Conservation (phyloP, 306 rosid species). For the Glycine soja region DNA sequence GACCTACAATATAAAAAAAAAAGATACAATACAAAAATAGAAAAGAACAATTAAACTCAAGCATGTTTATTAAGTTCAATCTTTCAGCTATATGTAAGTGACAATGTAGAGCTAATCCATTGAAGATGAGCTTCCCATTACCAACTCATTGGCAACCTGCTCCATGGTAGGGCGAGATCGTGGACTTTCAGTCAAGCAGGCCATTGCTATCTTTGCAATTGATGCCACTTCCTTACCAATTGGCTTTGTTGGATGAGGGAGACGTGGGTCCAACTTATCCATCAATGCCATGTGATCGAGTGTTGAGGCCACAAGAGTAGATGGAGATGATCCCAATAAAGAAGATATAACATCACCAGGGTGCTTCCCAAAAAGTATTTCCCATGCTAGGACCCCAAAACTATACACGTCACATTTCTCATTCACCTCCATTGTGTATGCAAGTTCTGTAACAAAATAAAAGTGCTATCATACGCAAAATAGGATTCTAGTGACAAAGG, state of each 20-base stretch:
- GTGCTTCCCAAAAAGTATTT: slow-evolving; percentile 33
- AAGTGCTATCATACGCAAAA: neutral
- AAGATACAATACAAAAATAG: neutral
- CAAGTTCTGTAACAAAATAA: neutral
- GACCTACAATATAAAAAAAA: too few relatives aligned
- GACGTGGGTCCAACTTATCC: slow-evolving; percentile 32
- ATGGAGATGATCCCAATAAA: neutral
- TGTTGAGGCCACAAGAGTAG: too few relatives aligned
- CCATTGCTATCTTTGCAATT: neutral
- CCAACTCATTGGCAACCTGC: neutral
- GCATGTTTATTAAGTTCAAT: neutral
- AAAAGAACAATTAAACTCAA: neutral
- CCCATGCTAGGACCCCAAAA: slow-evolving; percentile 25
- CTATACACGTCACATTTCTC: slow-evolving; percentile 37
- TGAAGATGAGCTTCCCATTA: neutral
- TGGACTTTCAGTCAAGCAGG: slow-evolving; percentile 22
- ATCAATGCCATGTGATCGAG: neutral
- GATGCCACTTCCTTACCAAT: neutral
- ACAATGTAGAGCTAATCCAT: neutral
- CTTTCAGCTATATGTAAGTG: neutral
- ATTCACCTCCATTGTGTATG: slow-evolving; percentile 1
- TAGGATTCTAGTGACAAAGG: too few relatives aligned
- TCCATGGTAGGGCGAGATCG: slow-evolving; percentile 33
- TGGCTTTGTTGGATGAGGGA: neutral
- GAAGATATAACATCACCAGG: slow-evolving; percentile 10